phyloP scores from a whole-genome alignment of 352 stramenopile genomes.

The Phytopythium mirpurense region DNA sequence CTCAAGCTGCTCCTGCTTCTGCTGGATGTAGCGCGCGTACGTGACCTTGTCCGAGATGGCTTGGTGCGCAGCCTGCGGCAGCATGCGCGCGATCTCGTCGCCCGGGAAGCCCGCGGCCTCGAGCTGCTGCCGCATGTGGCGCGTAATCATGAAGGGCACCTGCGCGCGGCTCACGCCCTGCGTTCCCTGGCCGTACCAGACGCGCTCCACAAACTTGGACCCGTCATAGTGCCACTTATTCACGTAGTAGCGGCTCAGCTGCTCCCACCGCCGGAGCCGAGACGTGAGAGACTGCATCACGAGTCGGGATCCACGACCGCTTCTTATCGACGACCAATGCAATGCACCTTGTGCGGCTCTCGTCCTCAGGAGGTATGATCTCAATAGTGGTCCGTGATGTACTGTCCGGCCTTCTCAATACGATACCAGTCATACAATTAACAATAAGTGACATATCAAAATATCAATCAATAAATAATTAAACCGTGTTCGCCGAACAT shows the following conservation, averaged over 20 bases:
- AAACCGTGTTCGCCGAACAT: too few relatives aligned
- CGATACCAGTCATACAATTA: too few relatives aligned
- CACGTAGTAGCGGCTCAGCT: conserved; percentile 68
- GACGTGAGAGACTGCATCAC: conserved; percentile 32
- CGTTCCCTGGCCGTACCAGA: conserved; percentile 57
- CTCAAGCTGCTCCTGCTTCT: conserved; percentile 20
- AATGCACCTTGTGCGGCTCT: too few relatives aligned
- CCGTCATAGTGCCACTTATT: conserved; percentile 86
- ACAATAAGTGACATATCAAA: too few relatives aligned
- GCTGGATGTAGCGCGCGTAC: conserved; percentile 46
- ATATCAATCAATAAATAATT: too few relatives aligned
- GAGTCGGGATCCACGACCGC: neutral
- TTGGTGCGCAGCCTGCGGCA: conserved; percentile 50
- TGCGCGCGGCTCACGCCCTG: conserved; percentile 37
- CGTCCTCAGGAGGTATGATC: too few relatives aligned
- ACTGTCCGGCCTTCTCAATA: too few relatives aligned
- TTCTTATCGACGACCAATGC: too few relatives aligned
- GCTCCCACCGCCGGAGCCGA: conserved; percentile 49
- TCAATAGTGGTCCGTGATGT: too few relatives aligned
- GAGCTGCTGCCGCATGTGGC: conserved; percentile 61
- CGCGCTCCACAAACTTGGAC: conserved; percentile 62
- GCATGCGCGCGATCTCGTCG: conserved; percentile 54
- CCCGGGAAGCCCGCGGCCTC: conserved; percentile 44
- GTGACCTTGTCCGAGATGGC: conserved; percentile 51
- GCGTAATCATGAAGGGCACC: conserved; percentile 85